Evolutionary conservation across 139 green algal genomes (phyloP).

Genomic region (Dunaliella primolecta): DNA sequence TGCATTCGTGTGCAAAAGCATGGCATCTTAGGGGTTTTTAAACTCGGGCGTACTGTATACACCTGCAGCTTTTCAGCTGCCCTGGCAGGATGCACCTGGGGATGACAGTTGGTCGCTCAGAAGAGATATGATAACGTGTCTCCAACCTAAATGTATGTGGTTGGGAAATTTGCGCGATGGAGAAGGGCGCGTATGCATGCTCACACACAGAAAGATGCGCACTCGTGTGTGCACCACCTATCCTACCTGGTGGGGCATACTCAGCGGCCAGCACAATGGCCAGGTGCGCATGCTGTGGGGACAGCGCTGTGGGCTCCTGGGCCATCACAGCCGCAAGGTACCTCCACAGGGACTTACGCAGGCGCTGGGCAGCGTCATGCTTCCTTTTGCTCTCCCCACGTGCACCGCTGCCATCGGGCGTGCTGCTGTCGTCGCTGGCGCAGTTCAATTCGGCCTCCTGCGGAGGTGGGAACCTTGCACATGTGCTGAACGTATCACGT

Average conservation of each 20-base stretch:
- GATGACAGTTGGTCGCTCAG: too few relatives aligned
- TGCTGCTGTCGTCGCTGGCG: background rate
- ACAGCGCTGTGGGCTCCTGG: slow-evolving; percentile 45
- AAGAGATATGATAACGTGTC: too few relatives aligned
- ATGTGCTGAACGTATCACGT: background rate
- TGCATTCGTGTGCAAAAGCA: background rate
- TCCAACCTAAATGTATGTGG: too few relatives aligned
- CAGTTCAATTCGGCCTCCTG: background rate
- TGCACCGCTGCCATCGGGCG: background rate
- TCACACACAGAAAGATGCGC: too few relatives aligned
- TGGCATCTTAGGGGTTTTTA: too few relatives aligned
- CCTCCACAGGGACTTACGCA: slow-evolving; percentile 55
- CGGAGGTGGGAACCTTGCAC: background rate
- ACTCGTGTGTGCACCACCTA: background rate
- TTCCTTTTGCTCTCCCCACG: background rate
- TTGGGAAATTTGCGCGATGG: too few relatives aligned
- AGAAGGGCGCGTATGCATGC: background rate
- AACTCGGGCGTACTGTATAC: too few relatives aligned
- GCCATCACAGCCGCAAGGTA: slow-evolving; percentile 75
- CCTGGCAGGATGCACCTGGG: too few relatives aligned
- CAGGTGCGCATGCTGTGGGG: slow-evolving; percentile 68
- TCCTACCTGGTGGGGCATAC: background rate
- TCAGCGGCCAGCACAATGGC: slow-evolving; percentile 15
- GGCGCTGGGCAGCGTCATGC: slow-evolving; percentile 25
- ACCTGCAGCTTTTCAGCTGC: too few relatives aligned